A percentile compares a stretch with the other conserved stretches of the same genome.
Conservation (phyloP, 176 grass and related monocot genomes). For the Phragmites australis region DNA sequence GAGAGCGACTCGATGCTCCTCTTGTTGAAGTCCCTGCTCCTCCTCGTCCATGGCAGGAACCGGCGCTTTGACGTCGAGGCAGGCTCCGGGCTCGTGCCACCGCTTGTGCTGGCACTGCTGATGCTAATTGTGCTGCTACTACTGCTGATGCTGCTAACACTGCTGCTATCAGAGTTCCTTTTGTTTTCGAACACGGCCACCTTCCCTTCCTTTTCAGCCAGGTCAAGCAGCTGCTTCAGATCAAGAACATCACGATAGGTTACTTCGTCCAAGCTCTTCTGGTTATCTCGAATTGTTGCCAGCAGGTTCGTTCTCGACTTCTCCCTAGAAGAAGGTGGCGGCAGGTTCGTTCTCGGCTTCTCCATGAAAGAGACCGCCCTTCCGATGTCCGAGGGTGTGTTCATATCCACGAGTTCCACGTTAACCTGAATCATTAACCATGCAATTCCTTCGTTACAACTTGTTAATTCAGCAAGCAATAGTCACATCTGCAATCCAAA, state of each 20-base stretch:
- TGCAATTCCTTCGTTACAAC: not conserved
- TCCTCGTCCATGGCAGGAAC: constrained; percentile 50
- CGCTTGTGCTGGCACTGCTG: constrained; percentile 53
- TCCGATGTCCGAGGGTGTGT: not conserved
- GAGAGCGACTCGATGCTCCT: constrained; percentile 31
- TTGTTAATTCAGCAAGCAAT: not conserved
- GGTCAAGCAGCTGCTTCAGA: constrained; percentile 55
- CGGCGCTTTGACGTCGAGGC: constrained; percentile 49
- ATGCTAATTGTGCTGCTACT: constrained; percentile 35
- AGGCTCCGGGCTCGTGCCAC: constrained; percentile 56
- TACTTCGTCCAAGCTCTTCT: constrained; percentile 30
- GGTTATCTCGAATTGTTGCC: not conserved
- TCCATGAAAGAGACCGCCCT: constrained; percentile 25
- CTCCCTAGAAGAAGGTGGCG: too few species aligned
- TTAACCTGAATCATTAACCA: constrained; percentile 49
- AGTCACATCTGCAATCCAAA: constrained; percentile 3
- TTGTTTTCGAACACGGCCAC: constrained; percentile 46
- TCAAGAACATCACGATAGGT: constrained; percentile 38
- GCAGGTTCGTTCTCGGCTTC: constrained; percentile 11
- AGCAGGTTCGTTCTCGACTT: constrained; percentile 9
- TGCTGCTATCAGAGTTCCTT: constrained; percentile 42
- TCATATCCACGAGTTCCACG: constrained; percentile 48
- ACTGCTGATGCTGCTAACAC: constrained; percentile 44
- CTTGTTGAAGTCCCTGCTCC: constrained; percentile 55
- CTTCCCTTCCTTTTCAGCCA: constrained; percentile 49